phyloP scores from a whole-genome alignment of 352 stramenopile species.

The Phytophthora uliginosa region DNA sequence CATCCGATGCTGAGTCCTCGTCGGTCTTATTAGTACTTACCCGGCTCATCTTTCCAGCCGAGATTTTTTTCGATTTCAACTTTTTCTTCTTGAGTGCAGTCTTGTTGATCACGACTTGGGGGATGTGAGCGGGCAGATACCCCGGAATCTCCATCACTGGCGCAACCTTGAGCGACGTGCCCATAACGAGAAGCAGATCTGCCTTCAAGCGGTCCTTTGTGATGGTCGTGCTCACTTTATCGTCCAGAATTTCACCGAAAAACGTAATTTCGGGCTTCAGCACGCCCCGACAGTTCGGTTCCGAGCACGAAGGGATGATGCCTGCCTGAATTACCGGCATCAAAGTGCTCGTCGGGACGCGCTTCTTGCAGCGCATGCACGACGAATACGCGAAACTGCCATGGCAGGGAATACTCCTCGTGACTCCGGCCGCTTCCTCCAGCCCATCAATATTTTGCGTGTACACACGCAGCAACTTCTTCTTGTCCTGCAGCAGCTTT shows the following conservation, averaged over 20 bases:
- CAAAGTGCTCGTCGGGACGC: conserved; percentile 56
- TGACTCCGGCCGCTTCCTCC: conserved; percentile 93
- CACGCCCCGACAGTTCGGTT: conserved; percentile 89
- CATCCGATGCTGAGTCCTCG: conserved; percentile 27
- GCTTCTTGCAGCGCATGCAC: conserved; percentile 91
- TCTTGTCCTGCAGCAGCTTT: conserved; percentile 91
- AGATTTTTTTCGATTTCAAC: conserved; percentile 52
- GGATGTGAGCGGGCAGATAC: conserved; percentile 84
- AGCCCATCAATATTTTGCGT: conserved; percentile 99
- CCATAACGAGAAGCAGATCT: conserved; percentile 98
- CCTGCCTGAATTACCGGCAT: conserved; percentile 83
- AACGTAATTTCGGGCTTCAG: conserved; percentile 99
- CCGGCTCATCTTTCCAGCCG: conserved; percentile 27
- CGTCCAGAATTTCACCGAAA: conserved; percentile 95
- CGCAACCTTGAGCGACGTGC: conserved; percentile 97
- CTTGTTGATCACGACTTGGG: conserved; percentile 93
- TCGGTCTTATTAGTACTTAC: conserved; percentile 30
- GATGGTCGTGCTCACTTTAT: conserved; percentile 88
- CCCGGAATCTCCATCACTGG: conserved; percentile 94
- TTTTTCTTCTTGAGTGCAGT: conserved; percentile 87
- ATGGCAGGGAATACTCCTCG: conserved; percentile 95
- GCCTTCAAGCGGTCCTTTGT: conserved; percentile 81
- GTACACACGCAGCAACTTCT: conserved; percentile 95
- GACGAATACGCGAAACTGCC: conserved; percentile 92
- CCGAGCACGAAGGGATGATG: conserved; percentile 75